Evolutionary conservation across 2,329 filamentous ascomycete genomes (phyloP), one percentile per base, ranked within the genome.

Genomic region (Stagonosporopsis rhizophila): DNA sequence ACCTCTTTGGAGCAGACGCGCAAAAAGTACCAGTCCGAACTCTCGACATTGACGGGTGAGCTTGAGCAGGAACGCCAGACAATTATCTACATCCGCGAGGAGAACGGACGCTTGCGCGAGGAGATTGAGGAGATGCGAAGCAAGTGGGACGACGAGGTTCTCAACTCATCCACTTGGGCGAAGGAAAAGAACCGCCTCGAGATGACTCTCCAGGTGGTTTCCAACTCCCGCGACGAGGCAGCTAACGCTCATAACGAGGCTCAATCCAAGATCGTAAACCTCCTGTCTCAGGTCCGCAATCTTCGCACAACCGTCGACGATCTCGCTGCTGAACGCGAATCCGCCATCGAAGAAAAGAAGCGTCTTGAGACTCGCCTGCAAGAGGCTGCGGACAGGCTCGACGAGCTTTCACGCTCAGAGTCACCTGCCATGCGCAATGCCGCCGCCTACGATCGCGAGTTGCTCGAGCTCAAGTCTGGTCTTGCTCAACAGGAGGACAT

Each of bases 121-220:
- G 95, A 99, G 77, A 87, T 98, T 22, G 95, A 99, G 68, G 92
- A 96, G 68, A 84, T 98, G 56, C 88, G 95, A 64, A 92, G 89
- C 66, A 98, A 98, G 79, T 98, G 95, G 94, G 95, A 99, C 70
- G 92, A 98, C 68, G 94, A 99, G 78, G 92, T 98, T 11, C 86
- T 98, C 66, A 98, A 98, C 79, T 96, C 92, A 77, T 96, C 92
- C 15, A 96, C 94, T 0, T 98, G 95, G 93, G 93, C 93, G 12
- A 99, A 99, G 80, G 94, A 99, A 79, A 98, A 98, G 81, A 85
- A 92, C 15, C 89, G 94, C 15, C 83, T 99, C 37, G 94, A 98
- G 74, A 87, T 92, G 58, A 96, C 92, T 5, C 82, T 99, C 51
- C 88, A 94, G 46, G 92, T 97, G 73, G 85, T 98, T 28, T 89